These are phyloP conservation scores for Dendrobium huoshanense DNA, from an alignment of 106 monocot species.

Conservation along the genomic window DNA sequence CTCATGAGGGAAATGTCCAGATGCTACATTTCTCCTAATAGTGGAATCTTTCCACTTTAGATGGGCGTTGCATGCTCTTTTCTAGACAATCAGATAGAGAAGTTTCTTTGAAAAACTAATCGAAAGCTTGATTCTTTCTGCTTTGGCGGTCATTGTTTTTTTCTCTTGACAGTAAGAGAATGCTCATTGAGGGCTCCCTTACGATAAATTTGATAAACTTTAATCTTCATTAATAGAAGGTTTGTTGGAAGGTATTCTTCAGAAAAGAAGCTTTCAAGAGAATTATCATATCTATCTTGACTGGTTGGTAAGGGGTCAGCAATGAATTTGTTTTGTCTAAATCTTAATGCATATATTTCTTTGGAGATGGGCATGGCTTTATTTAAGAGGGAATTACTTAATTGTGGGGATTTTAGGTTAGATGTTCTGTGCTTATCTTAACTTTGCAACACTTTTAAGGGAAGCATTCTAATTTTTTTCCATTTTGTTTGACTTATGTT, in stretches of 20 bases:
- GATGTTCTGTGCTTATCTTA: background rate
- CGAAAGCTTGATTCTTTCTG: background rate
- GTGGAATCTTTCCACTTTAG: background rate
- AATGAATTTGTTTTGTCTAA: background rate
- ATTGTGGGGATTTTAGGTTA: background rate
- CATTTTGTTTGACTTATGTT: background rate
- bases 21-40: slow-evolving; percentile 3
- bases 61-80: background rate
- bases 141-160: too few species aligned
- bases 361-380: background rate
- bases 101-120: background rate
- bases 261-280: background rate
- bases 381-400: background rate
- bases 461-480: background rate
- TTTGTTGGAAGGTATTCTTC: slow-evolving; percentile 1
- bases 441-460: background rate
- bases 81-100: background rate
- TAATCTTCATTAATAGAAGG: background rate
- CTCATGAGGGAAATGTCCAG: background rate
- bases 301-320: background rate
- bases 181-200: too few species aligned
- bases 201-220: too few species aligned
- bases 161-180: too few species aligned
- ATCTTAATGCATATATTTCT: background rate
- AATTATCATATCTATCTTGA: background rate